These are phyloP conservation scores for Stipa capillata DNA, from an alignment of 176 grass and related monocot species.

Conservation along the genomic window DNA sequence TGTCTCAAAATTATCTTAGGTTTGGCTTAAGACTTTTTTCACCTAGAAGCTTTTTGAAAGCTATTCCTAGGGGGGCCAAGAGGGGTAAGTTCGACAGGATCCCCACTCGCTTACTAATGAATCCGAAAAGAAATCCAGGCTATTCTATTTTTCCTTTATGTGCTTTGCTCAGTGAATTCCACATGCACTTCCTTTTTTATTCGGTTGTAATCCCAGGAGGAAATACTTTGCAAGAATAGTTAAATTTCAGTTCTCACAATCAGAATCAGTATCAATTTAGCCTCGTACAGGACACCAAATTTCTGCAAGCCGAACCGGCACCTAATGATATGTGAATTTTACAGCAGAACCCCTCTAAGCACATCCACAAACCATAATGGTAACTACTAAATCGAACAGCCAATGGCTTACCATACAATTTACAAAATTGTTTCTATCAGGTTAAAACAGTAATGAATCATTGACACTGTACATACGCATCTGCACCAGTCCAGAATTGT, in stretches of 20 bases:
- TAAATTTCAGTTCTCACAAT: not conserved
- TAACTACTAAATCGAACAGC: not conserved
- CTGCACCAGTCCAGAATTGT: conserved; percentile 10
- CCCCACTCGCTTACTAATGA: no score
- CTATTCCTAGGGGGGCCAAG: no score
- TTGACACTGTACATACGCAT: not conserved
- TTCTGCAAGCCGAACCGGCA: not conserved
- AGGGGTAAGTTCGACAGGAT: no score
- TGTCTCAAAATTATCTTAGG: no score
- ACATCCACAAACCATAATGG: not conserved
- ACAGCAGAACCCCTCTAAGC: not conserved
- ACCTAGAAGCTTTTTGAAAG: no score
- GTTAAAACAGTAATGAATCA: not conserved
- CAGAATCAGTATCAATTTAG: no score
- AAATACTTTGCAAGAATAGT: no score
- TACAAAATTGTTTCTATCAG: not conserved
- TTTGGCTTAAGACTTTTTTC: no score
- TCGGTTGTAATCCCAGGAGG: no score
- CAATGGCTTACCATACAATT: not conserved
- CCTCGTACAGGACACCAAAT: not conserved
- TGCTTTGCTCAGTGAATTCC: no score
- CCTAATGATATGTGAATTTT: not conserved
- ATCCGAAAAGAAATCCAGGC: no score
- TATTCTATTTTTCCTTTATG: not conserved
- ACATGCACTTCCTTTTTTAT: no score